Conservation (phyloP, 345 rosid species). For the Eucalyptus victrix region DNA sequence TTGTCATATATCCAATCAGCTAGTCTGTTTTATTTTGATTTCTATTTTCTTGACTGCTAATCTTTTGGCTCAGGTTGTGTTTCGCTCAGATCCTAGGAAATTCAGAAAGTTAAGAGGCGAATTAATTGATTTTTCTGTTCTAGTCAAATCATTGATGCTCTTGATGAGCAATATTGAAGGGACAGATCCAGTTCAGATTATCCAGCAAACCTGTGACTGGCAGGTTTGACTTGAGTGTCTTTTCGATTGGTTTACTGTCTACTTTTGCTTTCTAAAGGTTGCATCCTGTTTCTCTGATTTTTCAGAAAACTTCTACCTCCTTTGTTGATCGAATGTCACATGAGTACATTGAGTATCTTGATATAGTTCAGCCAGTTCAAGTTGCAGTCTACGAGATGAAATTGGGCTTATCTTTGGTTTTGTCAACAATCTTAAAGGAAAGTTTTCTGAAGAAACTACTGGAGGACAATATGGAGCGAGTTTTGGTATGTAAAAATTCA, state of each 20-base stretch:
- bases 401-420: conserved; percentile 59
- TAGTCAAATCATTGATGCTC: conserved; percentile 22
- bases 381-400: conserved; percentile 92
- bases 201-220: conserved; percentile 60
- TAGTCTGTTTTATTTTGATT: not conserved
- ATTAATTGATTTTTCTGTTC: conserved; percentile 46
- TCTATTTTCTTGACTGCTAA: not conserved
- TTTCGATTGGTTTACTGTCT: not conserved
- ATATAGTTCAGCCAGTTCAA: conserved; percentile 80
- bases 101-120: conserved; percentile 53
- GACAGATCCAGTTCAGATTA: conserved; percentile 35
- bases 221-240: conserved; percentile 37
- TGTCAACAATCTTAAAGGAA: conserved; percentile 33
- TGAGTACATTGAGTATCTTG: conserved; percentile 56
- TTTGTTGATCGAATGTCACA: conserved; percentile 49
- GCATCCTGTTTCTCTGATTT: conserved; percentile 1
- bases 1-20: not conserved
- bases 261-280: not conserved
- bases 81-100: conserved; percentile 55
- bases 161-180: conserved; percentile 19
- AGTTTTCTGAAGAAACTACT: conserved; percentile 17
- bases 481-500: conserved; percentile 32
- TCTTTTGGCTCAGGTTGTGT: conserved; percentile 47
- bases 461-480: conserved; percentile 34
- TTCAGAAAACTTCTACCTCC: conserved; percentile 62